phyloP scores from a whole-genome alignment of 495 filamentous ascomycete genomes.

The Aspergillus avenaceus region DNA sequence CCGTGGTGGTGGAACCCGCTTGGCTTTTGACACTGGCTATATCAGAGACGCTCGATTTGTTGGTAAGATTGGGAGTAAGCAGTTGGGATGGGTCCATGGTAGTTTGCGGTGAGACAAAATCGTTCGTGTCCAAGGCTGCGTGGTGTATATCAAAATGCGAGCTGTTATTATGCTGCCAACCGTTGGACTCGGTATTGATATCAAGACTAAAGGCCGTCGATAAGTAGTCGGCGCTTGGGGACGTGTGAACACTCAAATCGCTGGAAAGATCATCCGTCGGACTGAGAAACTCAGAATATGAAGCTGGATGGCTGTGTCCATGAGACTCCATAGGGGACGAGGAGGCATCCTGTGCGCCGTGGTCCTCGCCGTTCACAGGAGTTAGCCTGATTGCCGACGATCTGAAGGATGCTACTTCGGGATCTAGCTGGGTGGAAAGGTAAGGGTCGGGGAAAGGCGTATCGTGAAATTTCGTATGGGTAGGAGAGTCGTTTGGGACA shows the following conservation, averaged over 20 bases:
- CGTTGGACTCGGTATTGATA: not conserved
- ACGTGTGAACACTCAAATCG: constrained; percentile 17
- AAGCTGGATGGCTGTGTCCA: constrained; percentile 5
- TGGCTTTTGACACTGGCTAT: constrained; percentile 2
- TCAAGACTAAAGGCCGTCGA: constrained; percentile 3
- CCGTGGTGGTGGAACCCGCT: not conserved
- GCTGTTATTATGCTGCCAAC: constrained; percentile 10
- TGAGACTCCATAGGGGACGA: constrained; percentile 7
- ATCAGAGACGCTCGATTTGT: constrained; percentile 16
- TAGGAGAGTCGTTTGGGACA: constrained; percentile 18
- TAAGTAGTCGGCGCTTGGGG: constrained; percentile 14
- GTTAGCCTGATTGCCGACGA: constrained; percentile 34
- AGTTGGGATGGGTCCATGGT: constrained; percentile 18
- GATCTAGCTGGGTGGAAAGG: constrained; percentile 36
- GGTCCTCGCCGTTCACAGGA: constrained; percentile 16
- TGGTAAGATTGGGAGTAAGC: constrained; percentile 15
- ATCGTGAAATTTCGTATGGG: constrained; percentile 9
- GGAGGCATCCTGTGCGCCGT: constrained; percentile 16
- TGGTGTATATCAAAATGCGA: not conserved
- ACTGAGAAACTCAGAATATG: constrained; percentile 21
- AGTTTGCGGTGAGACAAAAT: constrained; percentile 8
- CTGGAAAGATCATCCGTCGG: constrained; percentile 15
- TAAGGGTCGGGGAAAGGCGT: constrained; percentile 28
- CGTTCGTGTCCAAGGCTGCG: not conserved
- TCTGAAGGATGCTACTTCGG: constrained; percentile 35